A percentile compares a stretch with the other conserved stretches of the same genome.
phyloP scores from a whole-genome alignment of 768 basidiomycete genomes.

The Naganishia vishniacii region DNA sequence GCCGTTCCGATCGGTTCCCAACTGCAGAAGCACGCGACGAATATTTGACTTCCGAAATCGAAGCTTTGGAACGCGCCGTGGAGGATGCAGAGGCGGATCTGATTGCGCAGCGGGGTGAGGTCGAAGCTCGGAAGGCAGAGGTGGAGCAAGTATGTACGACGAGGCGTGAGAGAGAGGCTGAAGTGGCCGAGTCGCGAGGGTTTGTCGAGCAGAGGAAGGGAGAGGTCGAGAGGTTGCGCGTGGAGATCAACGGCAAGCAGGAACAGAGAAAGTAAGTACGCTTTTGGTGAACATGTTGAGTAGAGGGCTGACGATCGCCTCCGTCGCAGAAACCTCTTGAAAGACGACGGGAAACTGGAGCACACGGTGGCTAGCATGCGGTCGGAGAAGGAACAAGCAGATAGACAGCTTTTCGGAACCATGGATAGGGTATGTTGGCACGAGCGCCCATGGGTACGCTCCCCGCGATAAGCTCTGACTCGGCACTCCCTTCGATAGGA shows the following conservation, averaged over 20 bases:
- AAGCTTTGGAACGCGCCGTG: slow-evolving; percentile 60
- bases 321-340: slow-evolving; percentile 65
- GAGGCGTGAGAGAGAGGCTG: slow-evolving; percentile 52
- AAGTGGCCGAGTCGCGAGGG: slow-evolving; percentile 60
- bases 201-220: slow-evolving; percentile 53
- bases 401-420: slow-evolving; percentile 74
- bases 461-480: not conserved
- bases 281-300: not conserved
- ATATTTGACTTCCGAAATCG: slow-evolving; percentile 73
- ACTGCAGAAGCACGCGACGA: slow-evolving; percentile 77
- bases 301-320: not conserved
- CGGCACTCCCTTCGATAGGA: slow-evolving; percentile 56
- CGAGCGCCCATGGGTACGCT: slow-evolving; percentile 6
- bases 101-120: slow-evolving; percentile 51
- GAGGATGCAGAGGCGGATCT: slow-evolving; percentile 58
- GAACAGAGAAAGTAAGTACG: slow-evolving; percentile 67
- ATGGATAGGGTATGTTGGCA: slow-evolving; percentile 77
- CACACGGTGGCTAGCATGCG: slow-evolving; percentile 68
- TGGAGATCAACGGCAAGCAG: slow-evolving; percentile 61
- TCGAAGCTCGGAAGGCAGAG: slow-evolving; percentile 36
- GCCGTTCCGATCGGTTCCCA: slow-evolving; percentile 75
- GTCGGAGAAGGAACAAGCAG: slow-evolving; percentile 73
- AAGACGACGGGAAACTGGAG: slow-evolving; percentile 84
- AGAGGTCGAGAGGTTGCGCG: slow-evolving; percentile 60
- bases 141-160: slow-evolving; percentile 55